Evolutionary conservation across 2,329 filamentous ascomycete genomes (phyloP).

Genomic region (Lomentospora prolificans): DNA sequence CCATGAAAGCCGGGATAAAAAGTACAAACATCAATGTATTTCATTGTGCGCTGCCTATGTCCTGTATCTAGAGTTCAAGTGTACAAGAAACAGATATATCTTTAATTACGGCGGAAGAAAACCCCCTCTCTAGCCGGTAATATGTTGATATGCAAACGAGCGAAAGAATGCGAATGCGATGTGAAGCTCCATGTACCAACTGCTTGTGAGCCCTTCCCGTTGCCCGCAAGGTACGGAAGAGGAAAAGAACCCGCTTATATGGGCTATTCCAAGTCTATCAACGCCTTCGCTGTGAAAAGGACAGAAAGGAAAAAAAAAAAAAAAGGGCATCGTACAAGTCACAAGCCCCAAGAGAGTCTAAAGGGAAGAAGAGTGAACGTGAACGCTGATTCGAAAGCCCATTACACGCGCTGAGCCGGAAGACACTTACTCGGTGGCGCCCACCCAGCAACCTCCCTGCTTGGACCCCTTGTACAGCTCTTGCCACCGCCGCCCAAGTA

Average conservation of each 20-base stretch:
- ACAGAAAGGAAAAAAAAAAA: neutral
- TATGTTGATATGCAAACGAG: too few relatives aligned
- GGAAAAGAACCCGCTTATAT: neutral
- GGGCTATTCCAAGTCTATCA: neutral
- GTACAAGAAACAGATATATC: too few relatives aligned
- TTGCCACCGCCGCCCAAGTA: neutral
- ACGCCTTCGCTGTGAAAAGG: neutral
- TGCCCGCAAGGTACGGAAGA: neutral
- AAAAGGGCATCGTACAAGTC: neutral
- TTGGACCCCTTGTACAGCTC: neutral
- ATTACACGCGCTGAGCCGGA: neutral
- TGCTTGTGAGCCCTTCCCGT: too few relatives aligned
- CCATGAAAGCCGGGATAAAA: too few relatives aligned
- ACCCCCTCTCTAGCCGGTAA: too few relatives aligned
- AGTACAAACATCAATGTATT: too few relatives aligned
- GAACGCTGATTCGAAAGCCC: too few relatives aligned
- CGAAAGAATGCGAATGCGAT: too few relatives aligned
- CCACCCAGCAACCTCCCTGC: neutral
- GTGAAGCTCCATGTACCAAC: too few relatives aligned
- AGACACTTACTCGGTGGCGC: neutral
- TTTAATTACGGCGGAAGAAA: too few relatives aligned
- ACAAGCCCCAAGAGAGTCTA: neutral
- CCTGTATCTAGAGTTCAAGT: too few relatives aligned
- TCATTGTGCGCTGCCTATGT: too few relatives aligned
- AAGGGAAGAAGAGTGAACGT: neutral